Evolutionary conservation across 2,329 filamentous ascomycete species (phyloP).

Genomic region (Colletotrichum truncatum): DNA sequence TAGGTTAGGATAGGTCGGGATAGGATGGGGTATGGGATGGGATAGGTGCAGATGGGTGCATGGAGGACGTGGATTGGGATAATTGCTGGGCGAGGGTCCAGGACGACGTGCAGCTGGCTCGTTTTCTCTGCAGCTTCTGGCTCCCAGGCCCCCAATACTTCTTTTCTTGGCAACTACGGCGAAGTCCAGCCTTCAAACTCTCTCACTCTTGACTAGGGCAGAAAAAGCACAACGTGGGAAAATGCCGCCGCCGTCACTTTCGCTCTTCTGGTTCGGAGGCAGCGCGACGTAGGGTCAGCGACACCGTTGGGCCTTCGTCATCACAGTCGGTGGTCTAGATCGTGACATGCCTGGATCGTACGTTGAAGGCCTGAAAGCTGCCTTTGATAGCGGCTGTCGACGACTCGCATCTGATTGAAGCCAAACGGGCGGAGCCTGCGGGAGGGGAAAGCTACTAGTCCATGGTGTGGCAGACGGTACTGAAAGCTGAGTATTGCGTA

Average conservation of each 20-base stretch:
- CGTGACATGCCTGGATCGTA: constrained; percentile 15
- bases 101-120: constrained; percentile 19
- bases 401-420: constrained; percentile 2
- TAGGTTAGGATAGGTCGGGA: background rate
- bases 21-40: constrained; percentile 21
- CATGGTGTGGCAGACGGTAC: background rate
- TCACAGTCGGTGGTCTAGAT: background rate
- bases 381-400: constrained; percentile 3
- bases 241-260: constrained; percentile 10
- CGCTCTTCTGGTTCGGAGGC: constrained; percentile 5
- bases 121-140: constrained; percentile 22
- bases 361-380: constrained; percentile 10
- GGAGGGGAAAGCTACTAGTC: constrained; percentile 6
- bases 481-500: no score
- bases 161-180: constrained; percentile 11
- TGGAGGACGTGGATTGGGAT: constrained; percentile 13
- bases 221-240: background rate
- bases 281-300: constrained; percentile 9
- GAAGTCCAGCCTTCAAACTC: background rate
- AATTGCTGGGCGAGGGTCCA: constrained; percentile 1
- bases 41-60: constrained; percentile 19
- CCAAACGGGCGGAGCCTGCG: background rate
- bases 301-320: constrained; percentile 10
- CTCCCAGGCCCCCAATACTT: constrained; percentile 2
- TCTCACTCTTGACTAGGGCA: background rate